Base-by-base conservation (phyloP, 129 eudicot species). In the Lactuca saligna region DNA sequence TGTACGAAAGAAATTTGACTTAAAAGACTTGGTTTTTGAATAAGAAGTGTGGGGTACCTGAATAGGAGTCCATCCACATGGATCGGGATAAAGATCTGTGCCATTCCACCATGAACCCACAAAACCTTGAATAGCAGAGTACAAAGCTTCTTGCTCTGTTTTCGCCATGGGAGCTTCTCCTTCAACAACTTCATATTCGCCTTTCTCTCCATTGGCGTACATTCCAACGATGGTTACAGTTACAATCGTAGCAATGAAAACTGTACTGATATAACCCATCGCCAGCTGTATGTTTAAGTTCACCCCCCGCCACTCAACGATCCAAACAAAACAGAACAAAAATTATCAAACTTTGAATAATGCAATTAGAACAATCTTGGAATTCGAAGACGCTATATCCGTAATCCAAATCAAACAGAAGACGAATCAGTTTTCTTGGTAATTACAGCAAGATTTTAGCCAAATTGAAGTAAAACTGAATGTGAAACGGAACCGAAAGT, bases 1-100 rank as follows among this genome's bases (percentile, higher is more conserved):
- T 44, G 10, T 72, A 7, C 35, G 31, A 54, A 54, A 4, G 33
- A 54, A 54, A 4, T 17, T 37, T 20, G 41, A 55, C 63, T 55
- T 39, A 0, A 42, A 3, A 2, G 49, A 42, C 49, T 8, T 42
- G 9, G 9, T 42, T 2, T 9, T 42, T 42, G 49, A 42, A 42
- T 69, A 9, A 7, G 50, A 71, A 59, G 65, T 70, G 61, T 25
- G 6, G 17, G 10, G 54, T 73, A 85, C 95, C 91, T 82, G 88
- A 29, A 88, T 88, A n/a, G 96, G 96, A 54, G 96, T 85, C 96
- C 96, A 88, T 65, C 96, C 96, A 84, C 96, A 88, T 44, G 96
- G 96, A 78, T 88, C 91, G 25, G 96, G 96, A 83, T 82, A 88
- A 62, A 88, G 96, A 83, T 88, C 89, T 3, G 96, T 83, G 11